These are phyloP conservation scores for Geotrichum cucujoidarum DNA, from an alignment of 1,139 yeast genomes.

Conservation along the genomic window DNA sequence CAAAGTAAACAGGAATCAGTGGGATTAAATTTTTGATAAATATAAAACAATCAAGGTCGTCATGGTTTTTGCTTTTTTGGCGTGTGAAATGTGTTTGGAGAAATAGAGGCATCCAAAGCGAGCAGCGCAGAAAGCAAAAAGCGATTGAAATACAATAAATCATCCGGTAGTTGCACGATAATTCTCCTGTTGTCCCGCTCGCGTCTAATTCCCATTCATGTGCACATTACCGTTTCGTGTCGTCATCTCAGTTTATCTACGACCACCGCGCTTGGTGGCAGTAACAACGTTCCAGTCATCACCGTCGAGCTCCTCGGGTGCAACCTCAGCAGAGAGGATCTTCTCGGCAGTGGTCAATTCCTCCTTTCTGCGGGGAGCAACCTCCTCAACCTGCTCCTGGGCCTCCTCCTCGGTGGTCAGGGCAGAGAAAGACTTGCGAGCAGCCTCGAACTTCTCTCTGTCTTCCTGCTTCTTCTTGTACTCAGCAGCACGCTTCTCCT, in stretches of 20 bases:
- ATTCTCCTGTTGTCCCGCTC: too few species aligned
- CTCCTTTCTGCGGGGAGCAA: slow-evolving; percentile 25
- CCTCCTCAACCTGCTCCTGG: slow-evolving; percentile 35
- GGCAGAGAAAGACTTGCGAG: slow-evolving; percentile 48
- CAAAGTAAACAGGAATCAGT: background rate
- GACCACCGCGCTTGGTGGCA: slow-evolving; percentile 32
- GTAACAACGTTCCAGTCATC: slow-evolving; percentile 68
- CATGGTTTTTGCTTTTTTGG: background rate
- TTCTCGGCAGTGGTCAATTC: slow-evolving; percentile 40
- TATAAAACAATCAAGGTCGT: background rate
- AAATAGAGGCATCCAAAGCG: too few species aligned
- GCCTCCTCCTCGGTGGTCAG: slow-evolving; percentile 64
- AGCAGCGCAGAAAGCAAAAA: too few species aligned
- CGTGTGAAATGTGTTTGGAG: background rate
- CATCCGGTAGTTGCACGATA: too few species aligned
- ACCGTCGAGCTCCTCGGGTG: slow-evolving; percentile 41
- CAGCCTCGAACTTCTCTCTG: slow-evolving; percentile 19
- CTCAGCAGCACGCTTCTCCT: slow-evolving; percentile 22
- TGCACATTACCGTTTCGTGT: too few species aligned
- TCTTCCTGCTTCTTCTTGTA: slow-evolving; percentile 22
- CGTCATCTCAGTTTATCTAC: slow-evolving; percentile 9
- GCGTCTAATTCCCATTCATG: too few species aligned
- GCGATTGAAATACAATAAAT: too few species aligned
- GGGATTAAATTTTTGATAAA: background rate
- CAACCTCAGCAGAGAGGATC: slow-evolving; percentile 38